A percentile compares a stretch with the other conserved stretches of the same genome.
These are phyloP conservation scores for Withania somnifera DNA, from an alignment of 305 asterid species.

Conservation along the genomic window DNA sequence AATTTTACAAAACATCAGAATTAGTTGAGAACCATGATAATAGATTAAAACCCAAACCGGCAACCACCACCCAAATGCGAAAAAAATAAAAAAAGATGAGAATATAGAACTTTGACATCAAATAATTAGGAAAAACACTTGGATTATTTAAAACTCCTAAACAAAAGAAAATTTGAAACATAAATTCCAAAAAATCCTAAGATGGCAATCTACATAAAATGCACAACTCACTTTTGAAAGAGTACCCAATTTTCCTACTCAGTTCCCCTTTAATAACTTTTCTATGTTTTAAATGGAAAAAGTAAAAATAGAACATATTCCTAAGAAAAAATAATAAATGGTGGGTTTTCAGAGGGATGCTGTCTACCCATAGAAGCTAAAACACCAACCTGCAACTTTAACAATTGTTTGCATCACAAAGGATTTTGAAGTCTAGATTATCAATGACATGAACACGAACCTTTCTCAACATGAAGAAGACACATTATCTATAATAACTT, in stretches of 20 bases:
- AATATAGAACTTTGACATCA: not conserved
- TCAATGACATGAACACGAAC: not conserved
- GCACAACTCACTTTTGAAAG: not conserved
- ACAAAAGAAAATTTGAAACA: too few relatives aligned
- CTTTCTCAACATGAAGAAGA: not conserved
- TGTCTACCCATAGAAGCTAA: not conserved
- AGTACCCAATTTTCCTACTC: not conserved
- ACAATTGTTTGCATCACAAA: not conserved
- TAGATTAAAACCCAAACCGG: not conserved
- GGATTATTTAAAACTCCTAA: too few relatives aligned
- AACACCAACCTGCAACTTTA: not conserved
- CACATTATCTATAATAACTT: not conserved
- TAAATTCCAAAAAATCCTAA: not conserved
- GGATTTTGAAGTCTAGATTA: not conserved
- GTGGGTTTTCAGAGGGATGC: not conserved
- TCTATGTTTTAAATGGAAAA: not conserved
- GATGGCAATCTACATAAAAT: not conserved
- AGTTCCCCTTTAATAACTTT: not conserved
- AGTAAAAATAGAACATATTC: not conserved
- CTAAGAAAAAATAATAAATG: not conserved
- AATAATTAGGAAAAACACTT: not conserved
- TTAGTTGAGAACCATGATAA: not conserved
- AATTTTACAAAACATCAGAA: not conserved
- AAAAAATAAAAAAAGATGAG: not conserved
- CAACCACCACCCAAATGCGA: not conserved